These are phyloP conservation scores for Escovopsis sp. DNA, from an alignment of 2,329 filamentous ascomycete species.

Conservation along the genomic window DNA sequence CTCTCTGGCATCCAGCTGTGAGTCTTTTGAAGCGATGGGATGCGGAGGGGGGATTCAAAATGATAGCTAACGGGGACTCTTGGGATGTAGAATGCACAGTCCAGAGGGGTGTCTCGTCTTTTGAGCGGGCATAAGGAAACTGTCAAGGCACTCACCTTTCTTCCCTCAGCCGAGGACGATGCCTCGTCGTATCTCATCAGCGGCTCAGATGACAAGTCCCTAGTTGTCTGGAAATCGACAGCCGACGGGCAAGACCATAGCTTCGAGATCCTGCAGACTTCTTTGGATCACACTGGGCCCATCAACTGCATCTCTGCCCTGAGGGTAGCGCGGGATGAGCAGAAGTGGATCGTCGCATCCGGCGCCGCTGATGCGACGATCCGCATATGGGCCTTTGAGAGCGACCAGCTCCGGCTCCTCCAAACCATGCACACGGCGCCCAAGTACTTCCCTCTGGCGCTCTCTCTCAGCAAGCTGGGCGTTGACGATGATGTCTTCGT, in stretches of 20 bases:
- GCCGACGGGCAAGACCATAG: conserved; percentile 8
- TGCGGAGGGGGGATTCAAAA: too few species aligned
- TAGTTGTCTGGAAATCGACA: conserved; percentile 53
- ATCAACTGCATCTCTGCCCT: conserved; percentile 53
- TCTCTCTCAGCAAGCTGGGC: conserved; percentile 52
- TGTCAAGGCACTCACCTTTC: conserved; percentile 74
- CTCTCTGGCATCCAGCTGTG: conserved; percentile 72
- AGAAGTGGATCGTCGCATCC: conserved; percentile 47
- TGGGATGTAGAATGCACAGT: conserved; percentile 18
- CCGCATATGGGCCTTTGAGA: conserved; percentile 52
- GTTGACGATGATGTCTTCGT: conserved; percentile 38
- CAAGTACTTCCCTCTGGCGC: conserved; percentile 65
- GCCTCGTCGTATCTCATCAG: conserved; percentile 49
- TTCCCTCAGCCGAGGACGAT: conserved; percentile 35
- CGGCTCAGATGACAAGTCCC: conserved; percentile 65
- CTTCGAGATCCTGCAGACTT: conserved; percentile 34
- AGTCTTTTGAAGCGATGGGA: conserved; percentile 16
- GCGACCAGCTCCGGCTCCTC: conserved; percentile 34
- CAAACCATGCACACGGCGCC: conserved; percentile 62
- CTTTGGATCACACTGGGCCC: conserved; percentile 52
- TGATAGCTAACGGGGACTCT: not conserved
- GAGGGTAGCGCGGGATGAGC: conserved; percentile 12
- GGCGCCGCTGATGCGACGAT: conserved; percentile 68
- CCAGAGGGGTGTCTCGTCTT: conserved; percentile 47
- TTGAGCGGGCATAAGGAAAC: conserved; percentile 63